phyloP scores from a whole-genome alignment of 108 stramenopile genomes.

The Nitzschia sp. region DNA sequence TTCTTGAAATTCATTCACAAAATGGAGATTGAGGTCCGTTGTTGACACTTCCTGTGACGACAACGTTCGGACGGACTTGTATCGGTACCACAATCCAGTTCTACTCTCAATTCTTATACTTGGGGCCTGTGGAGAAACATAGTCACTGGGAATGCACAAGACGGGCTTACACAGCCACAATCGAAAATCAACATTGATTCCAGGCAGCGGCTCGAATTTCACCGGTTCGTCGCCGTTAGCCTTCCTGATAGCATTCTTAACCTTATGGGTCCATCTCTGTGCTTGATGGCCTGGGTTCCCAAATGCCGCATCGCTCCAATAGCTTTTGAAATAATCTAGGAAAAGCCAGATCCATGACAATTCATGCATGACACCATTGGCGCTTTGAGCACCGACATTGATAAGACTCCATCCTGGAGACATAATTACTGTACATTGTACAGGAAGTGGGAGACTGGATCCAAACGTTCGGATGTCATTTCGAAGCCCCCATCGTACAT shows the following conservation, averaged over 20 bases:
- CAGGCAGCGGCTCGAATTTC: conserved; percentile 15
- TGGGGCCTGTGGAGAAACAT: conserved; percentile 28
- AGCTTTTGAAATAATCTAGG: conserved; percentile 73
- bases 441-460: conserved; percentile 46
- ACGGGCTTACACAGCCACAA: conserved; percentile 64
- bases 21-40: conserved; percentile 58
- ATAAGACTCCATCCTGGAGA: conserved; percentile 69
- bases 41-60: conserved; percentile 70
- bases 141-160: conserved; percentile 55
- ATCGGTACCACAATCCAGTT: conserved; percentile 73
- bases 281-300: conserved; percentile 67
- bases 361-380: conserved; percentile 54
- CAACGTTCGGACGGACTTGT: conserved; percentile 60
- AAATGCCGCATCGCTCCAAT: conserved; percentile 56
- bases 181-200: conserved; percentile 70
- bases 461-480: conserved; percentile 50
- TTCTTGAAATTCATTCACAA: conserved; percentile 36
- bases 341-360: conserved; percentile 67
- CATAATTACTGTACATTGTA: conserved; percentile 72
- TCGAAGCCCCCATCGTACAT: conserved; percentile 69
- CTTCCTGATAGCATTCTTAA: conserved; percentile 34
- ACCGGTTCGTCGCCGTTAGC: conserved; percentile 18
- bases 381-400: conserved; percentile 69
- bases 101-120: conserved; percentile 55
- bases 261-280: conserved; percentile 34